Base-by-base conservation (phyloP, 371 early-diverging fungal genomes). In the Actinomortierella wolfii region DNA sequence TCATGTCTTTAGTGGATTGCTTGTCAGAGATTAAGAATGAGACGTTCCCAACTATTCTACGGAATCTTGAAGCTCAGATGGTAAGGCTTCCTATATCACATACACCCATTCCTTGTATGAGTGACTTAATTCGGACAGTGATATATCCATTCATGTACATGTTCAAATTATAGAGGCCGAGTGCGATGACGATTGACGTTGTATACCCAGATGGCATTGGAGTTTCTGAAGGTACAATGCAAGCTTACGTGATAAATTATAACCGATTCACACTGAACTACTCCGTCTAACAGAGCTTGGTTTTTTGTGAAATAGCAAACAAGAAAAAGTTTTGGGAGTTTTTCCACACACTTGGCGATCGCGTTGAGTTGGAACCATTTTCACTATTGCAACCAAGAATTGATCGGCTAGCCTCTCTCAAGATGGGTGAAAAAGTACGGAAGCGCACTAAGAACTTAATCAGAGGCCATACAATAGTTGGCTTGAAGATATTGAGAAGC, bases 21-120 rank as follows among this genome's bases (percentile, higher is more conserved):
- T 59, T 71, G 3, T 61, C 64, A 28, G 71, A 71, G 50, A 55
- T 71, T 20, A 57, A 51, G n/a, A 61, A 65, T 8, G 71, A 65
- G 24, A 59, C 56, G 0, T 71, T 71, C n/a, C 21, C 61, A 1
- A 46, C 45, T 46, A 66, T 71, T 5, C 43, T 70, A 26, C 64
- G 58, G 45, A 70, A 61, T 40, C 21, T 71, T 28, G 71, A 71
- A 47, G 71, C 71, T 4, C 71, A 65, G 20, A 65, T 71, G 71
- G 71, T 71, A 61, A 43, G 28, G 26, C 7, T 0, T 11, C 18
- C 20, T 20, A 20, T 46, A 29, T 55, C 28, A 45, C 47, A 0
- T 34, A 34, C 4, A 4, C 34, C 11, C 7, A 34, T 34, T 21
- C 47, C 24, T 8, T 20, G 21, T 47, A 11, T 11, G 2, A 8